phyloP scores from a whole-genome alignment of 805 yeast species.

The Myxozyma neglecta region DNA sequence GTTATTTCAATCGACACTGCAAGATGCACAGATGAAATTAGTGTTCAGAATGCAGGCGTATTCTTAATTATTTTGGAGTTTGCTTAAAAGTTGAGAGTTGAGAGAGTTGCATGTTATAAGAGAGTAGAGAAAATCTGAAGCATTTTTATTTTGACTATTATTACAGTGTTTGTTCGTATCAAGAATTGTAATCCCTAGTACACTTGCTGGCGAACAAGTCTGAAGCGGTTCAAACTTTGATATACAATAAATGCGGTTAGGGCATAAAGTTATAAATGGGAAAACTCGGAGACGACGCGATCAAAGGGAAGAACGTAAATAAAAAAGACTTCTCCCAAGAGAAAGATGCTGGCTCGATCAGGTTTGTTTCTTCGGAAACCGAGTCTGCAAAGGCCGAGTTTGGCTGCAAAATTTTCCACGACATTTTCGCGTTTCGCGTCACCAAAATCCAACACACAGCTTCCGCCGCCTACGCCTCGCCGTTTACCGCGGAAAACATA shows the following conservation, averaged over 20 bases:
- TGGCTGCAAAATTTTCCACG: neutral
- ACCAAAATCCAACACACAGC: conserved; percentile 6
- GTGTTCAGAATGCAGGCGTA: conserved; percentile 75
- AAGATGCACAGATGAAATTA: conserved; percentile 76
- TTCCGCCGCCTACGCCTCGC: conserved; percentile 20
- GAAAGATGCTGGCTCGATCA: neutral
- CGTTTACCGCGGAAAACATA: neutral
- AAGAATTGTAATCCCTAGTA: no score
- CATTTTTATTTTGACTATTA: no score
- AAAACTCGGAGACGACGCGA: neutral
- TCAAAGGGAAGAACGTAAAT: neutral
- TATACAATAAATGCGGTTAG: neutral
- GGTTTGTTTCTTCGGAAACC: neutral
- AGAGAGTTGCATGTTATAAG: conserved; percentile 7
- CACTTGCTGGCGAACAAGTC: no score
- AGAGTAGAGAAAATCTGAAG: neutral
- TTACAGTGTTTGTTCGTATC: no score
- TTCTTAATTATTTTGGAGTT: conserved; percentile 17
- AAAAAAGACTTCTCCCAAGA: neutral
- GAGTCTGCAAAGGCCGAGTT: neutral
- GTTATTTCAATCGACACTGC: conserved; percentile 67
- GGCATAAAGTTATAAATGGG: neutral
- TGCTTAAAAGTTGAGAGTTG: neutral
- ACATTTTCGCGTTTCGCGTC: neutral
- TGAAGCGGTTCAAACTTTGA: no score